These are phyloP conservation scores for Pythium aquatile DNA, from an alignment of 352 stramenopile species.

Conservation along the genomic window DNA sequence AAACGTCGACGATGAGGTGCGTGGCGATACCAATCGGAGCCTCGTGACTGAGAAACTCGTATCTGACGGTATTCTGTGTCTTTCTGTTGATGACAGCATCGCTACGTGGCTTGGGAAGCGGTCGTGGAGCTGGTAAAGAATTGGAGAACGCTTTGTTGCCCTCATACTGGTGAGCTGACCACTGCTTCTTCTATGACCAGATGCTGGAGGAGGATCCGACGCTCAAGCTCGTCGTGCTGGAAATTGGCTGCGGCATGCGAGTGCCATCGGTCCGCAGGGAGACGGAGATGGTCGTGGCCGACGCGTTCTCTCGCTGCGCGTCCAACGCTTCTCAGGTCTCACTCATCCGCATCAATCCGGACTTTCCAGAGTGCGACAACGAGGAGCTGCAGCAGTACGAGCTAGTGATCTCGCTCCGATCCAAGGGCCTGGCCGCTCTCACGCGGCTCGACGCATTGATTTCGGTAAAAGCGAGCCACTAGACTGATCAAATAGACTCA, in stretches of 20 bases:
- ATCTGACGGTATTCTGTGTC: background rate
- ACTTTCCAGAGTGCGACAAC: slow-evolving; percentile 57
- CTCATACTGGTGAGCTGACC: no score
- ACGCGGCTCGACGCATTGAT: slow-evolving; percentile 49
- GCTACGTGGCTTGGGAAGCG: slow-evolving; percentile 76
- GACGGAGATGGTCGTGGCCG: slow-evolving; percentile 78
- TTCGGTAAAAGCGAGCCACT: background rate
- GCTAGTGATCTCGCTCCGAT: slow-evolving; percentile 45
- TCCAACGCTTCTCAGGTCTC: slow-evolving; percentile 36
- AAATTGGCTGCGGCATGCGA: slow-evolving; percentile 79
- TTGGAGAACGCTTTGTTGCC: background rate
- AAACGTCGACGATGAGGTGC: slow-evolving; percentile 65
- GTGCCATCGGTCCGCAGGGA: slow-evolving; percentile 78
- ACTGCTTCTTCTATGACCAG: slow-evolving; percentile 25
- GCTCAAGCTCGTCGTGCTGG: slow-evolving; percentile 68
- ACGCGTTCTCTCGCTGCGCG: slow-evolving; percentile 56
- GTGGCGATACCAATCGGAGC: background rate
- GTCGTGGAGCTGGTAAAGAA: slow-evolving; percentile 60
- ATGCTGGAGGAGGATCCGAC: slow-evolving; percentile 64
- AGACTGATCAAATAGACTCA: background rate
- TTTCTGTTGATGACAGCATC: slow-evolving; percentile 29
- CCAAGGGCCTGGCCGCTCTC: slow-evolving; percentile 55
- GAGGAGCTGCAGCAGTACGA: slow-evolving; percentile 41
- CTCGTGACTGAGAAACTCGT: background rate
- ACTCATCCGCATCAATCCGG: slow-evolving; percentile 78